A percentile compares a stretch with the other conserved stretches of the same genome.
Conservation (phyloP, 768 basidiomycete species). For the Naganishia onofrii region DNA sequence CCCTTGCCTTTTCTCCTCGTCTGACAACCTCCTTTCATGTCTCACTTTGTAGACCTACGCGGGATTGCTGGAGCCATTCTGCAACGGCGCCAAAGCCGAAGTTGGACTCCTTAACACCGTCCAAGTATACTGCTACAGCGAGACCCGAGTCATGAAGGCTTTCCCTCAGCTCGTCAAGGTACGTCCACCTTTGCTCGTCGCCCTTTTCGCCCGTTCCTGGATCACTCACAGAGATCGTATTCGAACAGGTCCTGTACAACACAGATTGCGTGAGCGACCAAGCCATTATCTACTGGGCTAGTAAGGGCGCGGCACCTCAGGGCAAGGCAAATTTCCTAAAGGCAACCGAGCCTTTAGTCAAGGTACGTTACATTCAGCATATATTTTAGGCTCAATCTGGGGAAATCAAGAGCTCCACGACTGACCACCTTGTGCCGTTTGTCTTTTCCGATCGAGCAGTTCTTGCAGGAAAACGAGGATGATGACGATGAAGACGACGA, state of each 20-base stretch:
- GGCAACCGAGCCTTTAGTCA: slow-evolving; percentile 79
- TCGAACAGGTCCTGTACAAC: slow-evolving; percentile 66
- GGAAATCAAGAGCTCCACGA: neutral
- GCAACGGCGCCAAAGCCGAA: slow-evolving; percentile 79
- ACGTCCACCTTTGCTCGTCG: slow-evolving; percentile 38
- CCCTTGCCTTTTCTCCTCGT: no score
- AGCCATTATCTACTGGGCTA: slow-evolving; percentile 96
- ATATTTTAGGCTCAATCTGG: neutral
- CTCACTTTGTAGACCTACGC: slow-evolving; percentile 66
- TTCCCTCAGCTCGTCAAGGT: slow-evolving; percentile 93
- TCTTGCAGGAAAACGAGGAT: slow-evolving; percentile 79
- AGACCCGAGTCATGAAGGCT: slow-evolving; percentile 88
- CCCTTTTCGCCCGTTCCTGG: neutral
- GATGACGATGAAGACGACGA: slow-evolving; percentile 65
- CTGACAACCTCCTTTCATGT: neutral
- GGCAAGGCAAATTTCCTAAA: slow-evolving; percentile 94
- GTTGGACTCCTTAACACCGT: slow-evolving; percentile 92
- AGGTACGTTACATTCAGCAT: slow-evolving; percentile 52
- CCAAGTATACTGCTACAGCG: slow-evolving; percentile 94
- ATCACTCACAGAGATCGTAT: neutral
- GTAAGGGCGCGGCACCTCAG: slow-evolving; percentile 93
- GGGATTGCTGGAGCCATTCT: slow-evolving; percentile 85
- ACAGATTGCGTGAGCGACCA: slow-evolving; percentile 92
- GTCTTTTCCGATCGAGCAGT: slow-evolving; percentile 56
- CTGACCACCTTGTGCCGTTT: slow-evolving; percentile 16